Base-by-base conservation (phyloP, 352 stramenopile species). In the Globisporangium nagaii region DNA sequence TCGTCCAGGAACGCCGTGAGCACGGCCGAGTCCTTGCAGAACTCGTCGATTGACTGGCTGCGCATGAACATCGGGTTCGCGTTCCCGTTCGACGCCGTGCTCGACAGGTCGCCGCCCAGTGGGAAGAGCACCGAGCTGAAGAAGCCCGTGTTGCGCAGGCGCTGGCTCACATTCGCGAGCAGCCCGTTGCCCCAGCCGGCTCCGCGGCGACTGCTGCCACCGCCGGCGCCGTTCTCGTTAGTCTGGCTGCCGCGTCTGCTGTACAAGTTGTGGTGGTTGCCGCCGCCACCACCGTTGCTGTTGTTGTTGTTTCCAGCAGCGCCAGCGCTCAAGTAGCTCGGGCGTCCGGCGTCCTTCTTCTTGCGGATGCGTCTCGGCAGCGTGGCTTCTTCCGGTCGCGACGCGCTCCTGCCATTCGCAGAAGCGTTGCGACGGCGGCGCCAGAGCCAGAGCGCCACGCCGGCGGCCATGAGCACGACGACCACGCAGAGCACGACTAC, bases 1-100 rank as follows among this genome's bases (percentile, higher is more conserved):
- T 90, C 73, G n/a, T 68, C 59, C 32, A 87, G 53, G 30, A 90
- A 88, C 0, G 52, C 53, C 0, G 61, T 69, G 44, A 91, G 63
- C 22, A 55, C 47, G n/a, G 78, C 60, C 0, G 80, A 91, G 36
- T 89, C 80, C 25, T 68, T 68, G 41, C 72, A 84, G 42, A 80
- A 87, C 22, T 86, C 80, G 27, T 78, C 76, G 20, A 78, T 56
- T 8, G 63, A 70, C 48, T 85, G 82, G 30, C 64, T 68, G 34
- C 71, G 53, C 34, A 60, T 34, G 13, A 60, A 22, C 35, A 19
- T 31, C 35, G 44, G 28, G 12, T 50, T 41, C 17, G 3, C 22
- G 20, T 52, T 54, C 1, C 30, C 27, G 1, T 24, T 15, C 10
- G 32, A 12, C 32, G 22, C 12, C 1, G 32, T 27, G 10, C 7